Base-by-base conservation (phyloP, 179 eudicot species). In the Beta lomatogona region DNA sequence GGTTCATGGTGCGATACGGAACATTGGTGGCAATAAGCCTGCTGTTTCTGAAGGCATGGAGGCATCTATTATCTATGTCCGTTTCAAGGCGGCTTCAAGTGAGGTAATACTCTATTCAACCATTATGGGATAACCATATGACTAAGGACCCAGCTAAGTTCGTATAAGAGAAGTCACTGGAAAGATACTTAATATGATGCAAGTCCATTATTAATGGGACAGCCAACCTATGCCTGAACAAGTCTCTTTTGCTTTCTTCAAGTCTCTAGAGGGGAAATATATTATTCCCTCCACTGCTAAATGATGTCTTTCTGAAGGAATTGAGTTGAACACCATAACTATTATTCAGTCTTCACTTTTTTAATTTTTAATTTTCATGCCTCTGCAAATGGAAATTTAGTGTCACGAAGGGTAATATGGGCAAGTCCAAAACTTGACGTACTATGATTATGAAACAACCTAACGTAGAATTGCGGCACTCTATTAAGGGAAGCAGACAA, bases 21-120 rank as follows among this genome's bases (percentile, higher is more conserved):
- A 83, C 84, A 91, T 91, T 82, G 89, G 89, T 83, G 94, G 90
- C 54, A 86, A 86, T 86, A 94, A 90, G 78, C 76, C 84, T 61
- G 86, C 92, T 83, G 88, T 94, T 83, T 94, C 99, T 75, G 99
- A 95, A 88, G 94, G 92, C 82, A 94, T 94, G 22, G 99, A 94
- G 86, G 93, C 99, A 80, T 95, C 99, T 77, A 85, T 92, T 71
- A 91, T 95, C 46, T 95, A 95, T 89, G 99, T 95, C 58, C 95
- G 98, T 72, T 95, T 94, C 83, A 94, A 92, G 88, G 98, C 98
- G 73, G 99, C 99, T 84, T 96, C 99, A 71, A 94, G 93, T 88
- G 99, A 95, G 98, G 99, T 94, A 90, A 79, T 75, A 15, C n/a
- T 36, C 82, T 36, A 68, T 41, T 45, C 68, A 71, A 57, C 41